phyloP scores from a whole-genome alignment of 805 yeast species.

The Wickerhamomyces chaumierensis region DNA sequence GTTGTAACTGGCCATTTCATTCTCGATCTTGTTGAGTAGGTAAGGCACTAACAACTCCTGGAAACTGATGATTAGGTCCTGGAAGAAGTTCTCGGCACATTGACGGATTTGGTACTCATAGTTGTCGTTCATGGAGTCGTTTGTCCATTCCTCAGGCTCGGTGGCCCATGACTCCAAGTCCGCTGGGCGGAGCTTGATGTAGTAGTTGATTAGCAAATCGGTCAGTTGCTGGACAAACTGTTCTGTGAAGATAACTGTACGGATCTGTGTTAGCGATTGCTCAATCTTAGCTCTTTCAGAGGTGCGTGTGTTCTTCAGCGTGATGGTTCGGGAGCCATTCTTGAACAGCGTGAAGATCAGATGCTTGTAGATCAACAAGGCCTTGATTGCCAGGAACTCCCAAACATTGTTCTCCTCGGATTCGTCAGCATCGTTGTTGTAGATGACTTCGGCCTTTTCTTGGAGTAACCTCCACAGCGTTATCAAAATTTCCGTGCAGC shows the following conservation, averaged over 20 bases:
- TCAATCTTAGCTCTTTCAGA: constrained; percentile 51
- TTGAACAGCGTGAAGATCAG: constrained; percentile 51
- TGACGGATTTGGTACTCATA: constrained; percentile 82
- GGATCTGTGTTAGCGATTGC: constrained; percentile 40
- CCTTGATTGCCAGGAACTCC: constrained; percentile 62
- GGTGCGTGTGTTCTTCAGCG: constrained; percentile 38
- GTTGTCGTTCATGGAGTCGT: constrained; percentile 63
- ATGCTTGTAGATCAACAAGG: constrained; percentile 52
- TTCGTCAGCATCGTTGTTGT: constrained; percentile 21
- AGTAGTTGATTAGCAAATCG: constrained; percentile 60
- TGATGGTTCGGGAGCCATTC: constrained; percentile 32
- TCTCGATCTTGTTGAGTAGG: constrained; percentile 46
- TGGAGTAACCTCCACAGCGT: constrained; percentile 51
- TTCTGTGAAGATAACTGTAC: constrained; percentile 46
- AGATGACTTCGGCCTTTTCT: constrained; percentile 49
- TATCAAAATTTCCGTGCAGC: constrained; percentile 48
- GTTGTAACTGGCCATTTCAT: constrained; percentile 23
- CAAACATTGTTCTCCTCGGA: constrained; percentile 46
- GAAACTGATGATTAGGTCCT: constrained; percentile 57
- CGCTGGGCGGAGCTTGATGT: constrained; percentile 57
- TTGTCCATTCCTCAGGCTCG: constrained; percentile 91
- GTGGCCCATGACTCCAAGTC: constrained; percentile 75
- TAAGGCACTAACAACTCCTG: constrained; percentile 42
- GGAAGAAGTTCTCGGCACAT: constrained; percentile 78
- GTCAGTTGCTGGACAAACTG: constrained; percentile 46